These are phyloP conservation scores for Beauveria sp. DNA, from an alignment of 2,329 filamentous ascomycete genomes.

Conservation along the genomic window DNA sequence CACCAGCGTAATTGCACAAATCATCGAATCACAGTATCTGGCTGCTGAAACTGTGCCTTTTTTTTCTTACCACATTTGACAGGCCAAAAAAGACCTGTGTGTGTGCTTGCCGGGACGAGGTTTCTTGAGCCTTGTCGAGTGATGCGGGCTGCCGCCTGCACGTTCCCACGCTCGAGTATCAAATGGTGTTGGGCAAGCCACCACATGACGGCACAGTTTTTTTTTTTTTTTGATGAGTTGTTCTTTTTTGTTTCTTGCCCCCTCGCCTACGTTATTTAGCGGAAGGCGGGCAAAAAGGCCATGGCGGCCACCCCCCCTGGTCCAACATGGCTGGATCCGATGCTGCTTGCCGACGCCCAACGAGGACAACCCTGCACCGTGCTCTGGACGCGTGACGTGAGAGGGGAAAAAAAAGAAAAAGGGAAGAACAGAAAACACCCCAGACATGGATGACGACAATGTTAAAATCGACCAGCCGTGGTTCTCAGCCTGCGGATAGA, in stretches of 20 bases:
- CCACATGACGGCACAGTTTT: not conserved
- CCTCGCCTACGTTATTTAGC: no score
- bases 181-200: not conserved
- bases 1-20: not conserved
- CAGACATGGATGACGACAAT: constrained; percentile 1
- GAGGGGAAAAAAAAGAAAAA: not conserved
- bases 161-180: not conserved
- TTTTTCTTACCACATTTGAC: not conserved
- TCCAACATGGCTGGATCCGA: not conserved
- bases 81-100: not conserved
- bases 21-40: not conserved
- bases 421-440: not conserved
- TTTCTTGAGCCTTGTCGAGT: not conserved
- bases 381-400: constrained; percentile 8
- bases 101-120: no score
- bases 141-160: not conserved
- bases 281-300: no score
- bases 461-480: not conserved
- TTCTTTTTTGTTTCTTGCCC: not conserved
- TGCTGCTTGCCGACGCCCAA: constrained; percentile 5
- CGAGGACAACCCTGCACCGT: constrained; percentile 6
- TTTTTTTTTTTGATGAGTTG: not conserved
- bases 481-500: not conserved
- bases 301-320: not conserved
- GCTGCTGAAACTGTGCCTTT: not conserved